Evolutionary conservation across 1,139 yeast genomes (phyloP).

Genomic region (Hyphopichia khmerensis): DNA sequence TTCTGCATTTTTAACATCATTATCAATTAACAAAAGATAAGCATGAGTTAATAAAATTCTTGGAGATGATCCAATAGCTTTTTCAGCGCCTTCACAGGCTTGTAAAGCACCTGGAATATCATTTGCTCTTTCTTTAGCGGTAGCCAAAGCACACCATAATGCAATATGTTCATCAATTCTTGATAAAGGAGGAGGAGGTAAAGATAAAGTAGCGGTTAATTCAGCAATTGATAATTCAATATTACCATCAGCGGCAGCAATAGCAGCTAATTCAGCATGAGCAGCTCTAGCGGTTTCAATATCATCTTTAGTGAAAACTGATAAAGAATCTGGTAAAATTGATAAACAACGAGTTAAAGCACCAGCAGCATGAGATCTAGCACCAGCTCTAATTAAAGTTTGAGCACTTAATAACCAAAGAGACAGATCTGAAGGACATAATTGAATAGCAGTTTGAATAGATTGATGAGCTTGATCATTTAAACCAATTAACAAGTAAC

Average conservation of each 20-base stretch:
- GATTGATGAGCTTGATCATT: constrained; percentile 53
- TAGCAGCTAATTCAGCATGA: constrained; percentile 54
- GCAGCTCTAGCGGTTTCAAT: constrained; percentile 50
- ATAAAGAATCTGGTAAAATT: constrained; percentile 31
- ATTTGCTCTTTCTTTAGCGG: constrained; percentile 50
- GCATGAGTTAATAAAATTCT: constrained; percentile 48
- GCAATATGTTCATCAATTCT: constrained; percentile 47
- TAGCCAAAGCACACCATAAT: constrained; percentile 52
- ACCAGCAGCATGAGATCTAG: constrained; percentile 44
- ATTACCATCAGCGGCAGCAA: constrained; percentile 52
- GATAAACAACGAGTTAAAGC: constrained; percentile 45
- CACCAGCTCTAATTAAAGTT: constrained; percentile 40
- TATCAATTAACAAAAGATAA: constrained; percentile 37
- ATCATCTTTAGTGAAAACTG: constrained; percentile 25
- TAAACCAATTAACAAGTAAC: constrained; percentile 46
- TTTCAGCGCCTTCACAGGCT: constrained; percentile 48
- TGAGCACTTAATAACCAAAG: constrained; percentile 51
- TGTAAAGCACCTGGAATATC: constrained; percentile 47
- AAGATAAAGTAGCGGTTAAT: constrained; percentile 45
- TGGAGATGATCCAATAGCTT: constrained; percentile 44
- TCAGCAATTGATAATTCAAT: constrained; percentile 48
- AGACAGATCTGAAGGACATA: constrained; percentile 42
- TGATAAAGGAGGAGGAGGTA: constrained; percentile 49
- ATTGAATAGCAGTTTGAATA: constrained; percentile 44
- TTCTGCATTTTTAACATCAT: constrained; percentile 13